Conservation (phyloP, 2,329 filamentous ascomycete genomes). For the Fusarium nodosum region DNA sequence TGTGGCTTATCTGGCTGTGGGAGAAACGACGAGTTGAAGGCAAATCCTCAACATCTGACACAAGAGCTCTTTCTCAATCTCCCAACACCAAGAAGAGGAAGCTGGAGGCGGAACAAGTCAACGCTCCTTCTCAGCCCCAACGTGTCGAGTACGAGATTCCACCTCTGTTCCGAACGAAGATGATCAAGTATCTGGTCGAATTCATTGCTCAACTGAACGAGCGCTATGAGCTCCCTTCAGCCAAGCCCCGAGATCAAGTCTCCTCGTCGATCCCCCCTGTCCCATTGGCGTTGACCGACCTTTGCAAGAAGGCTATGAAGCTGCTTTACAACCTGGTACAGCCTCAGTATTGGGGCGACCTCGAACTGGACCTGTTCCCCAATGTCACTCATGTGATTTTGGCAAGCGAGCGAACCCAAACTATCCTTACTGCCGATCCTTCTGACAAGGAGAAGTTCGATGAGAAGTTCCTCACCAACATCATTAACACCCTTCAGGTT, state of each 20-base stretch:
- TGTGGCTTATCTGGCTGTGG: constrained; percentile 93
- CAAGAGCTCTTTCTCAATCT: constrained; percentile 70
- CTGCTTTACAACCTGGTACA: constrained; percentile 88
- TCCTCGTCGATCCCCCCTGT: constrained; percentile 60
- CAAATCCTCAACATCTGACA: constrained; percentile 45
- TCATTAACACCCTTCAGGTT: constrained; percentile 94
- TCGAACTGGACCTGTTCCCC: constrained; percentile 91
- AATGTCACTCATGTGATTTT: constrained; percentile 91
- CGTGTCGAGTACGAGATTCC: constrained; percentile 78
- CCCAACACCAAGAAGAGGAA: constrained; percentile 82
- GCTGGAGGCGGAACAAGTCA: constrained; percentile 72
- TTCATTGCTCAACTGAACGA: constrained; percentile 94
- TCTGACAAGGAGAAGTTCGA: constrained; percentile 79
- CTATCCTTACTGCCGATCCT: constrained; percentile 70
- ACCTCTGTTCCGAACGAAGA: constrained; percentile 75
- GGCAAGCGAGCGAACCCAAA: constrained; percentile 80
- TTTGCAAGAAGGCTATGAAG: constrained; percentile 86
- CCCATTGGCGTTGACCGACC: constrained; percentile 74
- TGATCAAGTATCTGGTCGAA: constrained; percentile 95
- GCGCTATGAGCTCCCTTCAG: constrained; percentile 81
- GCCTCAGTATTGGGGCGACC: constrained; percentile 89
- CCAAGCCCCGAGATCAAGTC: constrained; percentile 71
- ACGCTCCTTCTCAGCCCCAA: constrained; percentile 66
- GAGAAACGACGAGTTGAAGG: constrained; percentile 85
- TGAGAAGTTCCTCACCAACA: constrained; percentile 85